Conservation (phyloP, 257 asterid genomes). For the Lithospermum erythrorhizon region DNA sequence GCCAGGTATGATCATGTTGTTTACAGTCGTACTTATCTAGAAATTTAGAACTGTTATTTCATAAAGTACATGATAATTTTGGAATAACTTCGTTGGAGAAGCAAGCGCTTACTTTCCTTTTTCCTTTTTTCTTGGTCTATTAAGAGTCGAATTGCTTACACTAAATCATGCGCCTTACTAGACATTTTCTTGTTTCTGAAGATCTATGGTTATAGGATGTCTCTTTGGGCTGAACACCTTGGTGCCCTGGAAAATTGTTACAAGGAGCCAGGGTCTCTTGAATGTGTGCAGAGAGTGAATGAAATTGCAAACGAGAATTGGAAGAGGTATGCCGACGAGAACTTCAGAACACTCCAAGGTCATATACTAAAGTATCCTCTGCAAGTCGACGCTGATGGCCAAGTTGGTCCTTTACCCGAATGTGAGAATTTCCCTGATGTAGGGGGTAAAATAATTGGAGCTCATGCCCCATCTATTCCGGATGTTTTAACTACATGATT, state of each 20-base stretch:
- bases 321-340: constrained; percentile 38
- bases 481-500: constrained; percentile 61
- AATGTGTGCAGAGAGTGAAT: constrained; percentile 61
- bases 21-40: background rate
- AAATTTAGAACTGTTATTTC: background rate
- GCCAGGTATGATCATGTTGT: constrained; percentile 41
- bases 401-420: constrained; percentile 45
- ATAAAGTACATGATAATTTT: no score
- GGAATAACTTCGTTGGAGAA: background rate
- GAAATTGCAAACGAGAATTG: constrained; percentile 55
- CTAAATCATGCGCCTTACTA: background rate
- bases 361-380: constrained; percentile 87
- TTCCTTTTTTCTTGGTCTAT: background rate
- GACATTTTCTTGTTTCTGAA: constrained; percentile 18
- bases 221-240: constrained; percentile 90
- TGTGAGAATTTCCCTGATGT: constrained; percentile 68
- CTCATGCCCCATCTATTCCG: constrained; percentile 52
- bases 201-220: constrained; percentile 80
- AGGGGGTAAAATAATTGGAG: constrained; percentile 75
- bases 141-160: background rate
- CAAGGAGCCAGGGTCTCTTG: constrained; percentile 41
- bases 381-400: constrained; percentile 50
- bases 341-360: constrained; percentile 44
- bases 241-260: constrained; percentile 44
- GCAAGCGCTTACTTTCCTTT: background rate